These are phyloP conservation scores for Pythium rhizo-oryzae DNA, from an alignment of 352 stramenopile genomes.

Conservation along the genomic window DNA sequence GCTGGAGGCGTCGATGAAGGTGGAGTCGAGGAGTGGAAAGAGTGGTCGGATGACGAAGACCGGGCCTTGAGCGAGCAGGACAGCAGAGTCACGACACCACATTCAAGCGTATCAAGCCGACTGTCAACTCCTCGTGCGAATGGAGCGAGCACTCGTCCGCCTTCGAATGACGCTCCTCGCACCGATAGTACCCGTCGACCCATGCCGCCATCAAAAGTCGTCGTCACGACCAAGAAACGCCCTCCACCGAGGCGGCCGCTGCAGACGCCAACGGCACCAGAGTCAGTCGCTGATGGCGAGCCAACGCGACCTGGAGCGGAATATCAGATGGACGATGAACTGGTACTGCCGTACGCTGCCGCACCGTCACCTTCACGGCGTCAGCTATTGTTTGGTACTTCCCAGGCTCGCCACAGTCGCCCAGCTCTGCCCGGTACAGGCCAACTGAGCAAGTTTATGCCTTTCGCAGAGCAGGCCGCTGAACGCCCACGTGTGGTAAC, in stretches of 20 bases:
- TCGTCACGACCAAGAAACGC: conserved; percentile 15
- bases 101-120: conserved; percentile 17
- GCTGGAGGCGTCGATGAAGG: conserved; percentile 12
- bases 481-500: neutral
- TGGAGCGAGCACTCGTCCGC: neutral
- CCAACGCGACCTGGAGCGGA: neutral
- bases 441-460: conserved; percentile 45
- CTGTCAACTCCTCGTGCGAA: conserved; percentile 12
- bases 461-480: conserved; percentile 35
- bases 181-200: neutral
- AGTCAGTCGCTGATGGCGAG: neutral
- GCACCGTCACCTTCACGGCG: conserved; percentile 15
- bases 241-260: neutral
- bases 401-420: conserved; percentile 19
- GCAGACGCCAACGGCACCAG: neutral
- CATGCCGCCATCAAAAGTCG: conserved; percentile 7
- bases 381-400: conserved; percentile 33
- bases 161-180: neutral
- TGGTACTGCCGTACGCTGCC: conserved; percentile 1
- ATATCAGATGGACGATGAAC: neutral
- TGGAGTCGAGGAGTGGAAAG: conserved; percentile 13
- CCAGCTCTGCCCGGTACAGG: conserved; percentile 29
- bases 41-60: conserved; percentile 21
- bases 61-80: neutral
- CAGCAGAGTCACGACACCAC: conserved; percentile 16